Percentiles rank a stretch among this genome's conserved stretches.
Conservation (phyloP, 2,329 filamentous ascomycete genomes). For the Penicillium sp. region DNA sequence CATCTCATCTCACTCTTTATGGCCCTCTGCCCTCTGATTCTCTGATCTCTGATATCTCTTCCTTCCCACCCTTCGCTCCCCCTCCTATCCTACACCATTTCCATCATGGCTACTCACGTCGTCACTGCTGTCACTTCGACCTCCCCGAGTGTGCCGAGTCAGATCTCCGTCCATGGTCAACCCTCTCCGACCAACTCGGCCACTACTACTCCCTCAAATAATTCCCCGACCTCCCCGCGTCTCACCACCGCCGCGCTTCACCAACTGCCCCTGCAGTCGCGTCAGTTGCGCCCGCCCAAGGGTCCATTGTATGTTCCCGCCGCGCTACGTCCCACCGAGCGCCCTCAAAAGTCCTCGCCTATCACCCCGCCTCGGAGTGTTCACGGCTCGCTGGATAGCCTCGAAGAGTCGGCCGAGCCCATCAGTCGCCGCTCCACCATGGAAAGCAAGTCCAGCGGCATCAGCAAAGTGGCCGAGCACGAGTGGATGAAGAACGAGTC, state of each 20-base stretch:
- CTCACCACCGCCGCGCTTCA: constrained; percentile 36
- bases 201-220: constrained; percentile 51
- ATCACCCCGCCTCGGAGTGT: constrained; percentile 53
- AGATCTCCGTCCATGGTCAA: constrained; percentile 41
- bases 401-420: constrained; percentile 37
- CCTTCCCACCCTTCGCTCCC: background rate
- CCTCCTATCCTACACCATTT: background rate
- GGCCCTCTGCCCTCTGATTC: constrained; percentile 1
- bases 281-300: constrained; percentile 59
- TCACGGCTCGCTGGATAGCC: constrained; percentile 54
- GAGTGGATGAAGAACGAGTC: constrained; percentile 54
- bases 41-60: background rate
- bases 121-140: constrained; percentile 25
- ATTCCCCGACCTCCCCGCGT: constrained; percentile 54
- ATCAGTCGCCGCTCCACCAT: constrained; percentile 40
- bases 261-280: constrained; percentile 46
- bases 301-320: constrained; percentile 63
- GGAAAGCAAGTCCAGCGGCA: constrained; percentile 41
- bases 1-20: constrained; percentile 3
- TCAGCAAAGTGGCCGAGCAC: constrained; percentile 51
- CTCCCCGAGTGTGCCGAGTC: constrained; percentile 22
- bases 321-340: constrained; percentile 60
- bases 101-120: constrained; percentile 33
- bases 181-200: constrained; percentile 52
- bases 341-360: constrained; percentile 45